Conservation (phyloP, 148 eudicot species). For the Gaultheria prostrata region DNA sequence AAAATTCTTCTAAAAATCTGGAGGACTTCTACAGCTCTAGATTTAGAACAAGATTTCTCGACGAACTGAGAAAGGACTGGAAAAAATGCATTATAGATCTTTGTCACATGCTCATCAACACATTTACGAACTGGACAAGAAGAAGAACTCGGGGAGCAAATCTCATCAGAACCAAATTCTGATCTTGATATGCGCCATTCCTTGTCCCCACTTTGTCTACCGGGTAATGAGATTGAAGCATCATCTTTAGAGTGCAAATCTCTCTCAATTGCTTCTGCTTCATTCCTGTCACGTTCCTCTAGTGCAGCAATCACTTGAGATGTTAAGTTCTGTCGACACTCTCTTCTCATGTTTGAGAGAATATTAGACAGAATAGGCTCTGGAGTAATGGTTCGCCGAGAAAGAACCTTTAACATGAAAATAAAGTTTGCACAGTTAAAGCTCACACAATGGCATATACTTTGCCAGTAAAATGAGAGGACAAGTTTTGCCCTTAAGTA, state of each 20-base stretch:
- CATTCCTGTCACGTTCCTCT: constrained; percentile 67
- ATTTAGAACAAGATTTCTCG: constrained; percentile 38
- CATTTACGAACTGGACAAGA: constrained; percentile 86
- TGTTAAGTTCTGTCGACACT: constrained; percentile 49
- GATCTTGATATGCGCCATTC: constrained; percentile 92
- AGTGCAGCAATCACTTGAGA: constrained; percentile 44
- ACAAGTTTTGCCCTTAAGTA: background rate
- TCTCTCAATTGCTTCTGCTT: constrained; percentile 56
- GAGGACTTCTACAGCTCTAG: constrained; percentile 45
- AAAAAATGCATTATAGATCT: constrained; percentile 59
- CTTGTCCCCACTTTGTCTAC: constrained; percentile 87
- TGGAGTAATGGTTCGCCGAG: constrained; percentile 64
- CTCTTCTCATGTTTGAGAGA: constrained; percentile 62
- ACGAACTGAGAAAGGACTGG: constrained; percentile 48
- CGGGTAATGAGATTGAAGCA: constrained; percentile 70
- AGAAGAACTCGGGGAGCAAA: constrained; percentile 44
- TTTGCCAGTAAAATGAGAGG: constrained; percentile 4
- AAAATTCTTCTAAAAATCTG: constrained; percentile 44
- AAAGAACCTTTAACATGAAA: constrained; percentile 55
- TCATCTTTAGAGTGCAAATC: constrained; percentile 50
- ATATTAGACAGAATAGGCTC: constrained; percentile 50
- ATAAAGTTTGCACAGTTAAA: background rate
- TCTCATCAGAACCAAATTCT: constrained; percentile 68
- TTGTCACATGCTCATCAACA: constrained; percentile 84
- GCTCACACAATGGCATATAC: constrained; percentile 14